These are phyloP conservation scores for Taphrina communis DNA, from an alignment of 1,139 yeast species.

Conservation along the genomic window DNA sequence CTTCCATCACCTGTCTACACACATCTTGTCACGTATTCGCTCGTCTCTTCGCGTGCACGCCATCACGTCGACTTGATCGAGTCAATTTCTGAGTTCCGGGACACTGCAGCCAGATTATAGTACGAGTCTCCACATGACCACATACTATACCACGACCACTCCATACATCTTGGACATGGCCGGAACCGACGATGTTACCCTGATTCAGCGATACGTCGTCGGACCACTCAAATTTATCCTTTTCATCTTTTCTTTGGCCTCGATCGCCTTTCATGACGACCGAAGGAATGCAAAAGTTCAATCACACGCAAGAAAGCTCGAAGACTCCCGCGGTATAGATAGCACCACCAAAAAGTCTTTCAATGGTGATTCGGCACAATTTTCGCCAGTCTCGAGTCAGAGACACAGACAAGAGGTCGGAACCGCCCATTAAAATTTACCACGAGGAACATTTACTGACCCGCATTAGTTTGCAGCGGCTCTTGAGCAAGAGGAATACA, in stretches of 20 bases:
- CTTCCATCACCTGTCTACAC: too few relatives aligned
- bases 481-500: slow-evolving; percentile 1
- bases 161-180: background rate
- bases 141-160: background rate
- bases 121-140: background rate
- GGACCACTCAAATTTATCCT: slow-evolving; percentile 15
- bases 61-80: too few relatives aligned
- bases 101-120: background rate
- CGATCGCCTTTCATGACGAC: slow-evolving; percentile 9
- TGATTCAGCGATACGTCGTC: background rate
- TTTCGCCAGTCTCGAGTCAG: background rate
- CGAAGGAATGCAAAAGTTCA: background rate
- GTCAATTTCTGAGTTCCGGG: background rate
- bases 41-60: too few relatives aligned
- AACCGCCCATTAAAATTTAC: background rate
- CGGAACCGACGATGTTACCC: background rate
- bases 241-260: slow-evolving; percentile 9
- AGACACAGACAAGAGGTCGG: slow-evolving; percentile 5
- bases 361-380: background rate
- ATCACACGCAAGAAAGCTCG: too few relatives aligned
- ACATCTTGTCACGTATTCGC: too few relatives aligned
- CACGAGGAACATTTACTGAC: background rate
- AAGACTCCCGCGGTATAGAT: too few relatives aligned
- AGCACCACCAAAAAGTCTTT: too few relatives aligned
- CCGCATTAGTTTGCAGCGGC: slow-evolving; percentile 1